A percentile compares a stretch with the other conserved stretches of the same genome.
Evolutionary conservation across 2,329 filamentous ascomycete genomes (phyloP).

Genomic region (Aspergillus piperis): DNA sequence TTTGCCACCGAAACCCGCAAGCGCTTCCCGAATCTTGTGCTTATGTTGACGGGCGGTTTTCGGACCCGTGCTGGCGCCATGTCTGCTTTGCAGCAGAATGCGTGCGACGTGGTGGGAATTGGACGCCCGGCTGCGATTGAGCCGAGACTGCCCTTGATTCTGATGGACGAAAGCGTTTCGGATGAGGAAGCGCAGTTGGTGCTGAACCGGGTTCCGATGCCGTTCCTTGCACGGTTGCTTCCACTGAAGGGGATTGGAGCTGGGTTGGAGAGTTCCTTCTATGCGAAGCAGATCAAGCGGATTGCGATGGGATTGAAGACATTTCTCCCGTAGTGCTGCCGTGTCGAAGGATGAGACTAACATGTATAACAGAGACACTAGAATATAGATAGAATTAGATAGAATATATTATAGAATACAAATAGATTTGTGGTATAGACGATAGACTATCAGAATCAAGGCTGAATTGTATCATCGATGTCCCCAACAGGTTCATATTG

Average conservation of each 20-base stretch:
- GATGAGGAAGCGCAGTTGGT: conserved; percentile 28
- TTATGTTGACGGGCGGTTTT: conserved; percentile 67
- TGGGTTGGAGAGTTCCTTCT: conserved; percentile 30
- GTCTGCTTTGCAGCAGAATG: conserved; percentile 48
- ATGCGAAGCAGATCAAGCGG: conserved; percentile 30
- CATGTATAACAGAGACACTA: no score
- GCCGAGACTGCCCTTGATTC: conserved; percentile 42
- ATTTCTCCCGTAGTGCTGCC: conserved; percentile 9
- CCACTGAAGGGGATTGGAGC: conserved; percentile 30
- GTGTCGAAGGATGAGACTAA: no score
- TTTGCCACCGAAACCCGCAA: conserved; percentile 59
- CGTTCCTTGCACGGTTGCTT: conserved; percentile 26
- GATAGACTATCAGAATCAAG: no score
- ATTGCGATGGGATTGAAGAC: conserved; percentile 28
- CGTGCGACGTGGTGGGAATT: conserved; percentile 54
- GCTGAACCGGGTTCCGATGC: conserved; percentile 28
- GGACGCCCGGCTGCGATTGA: conserved; percentile 50
- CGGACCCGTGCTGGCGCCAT: conserved; percentile 55
- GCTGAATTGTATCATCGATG: no score
- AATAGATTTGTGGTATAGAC: no score
- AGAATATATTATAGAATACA: no score
- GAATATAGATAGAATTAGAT: no score
- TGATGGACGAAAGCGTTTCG: conserved; percentile 32
- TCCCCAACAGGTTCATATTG: no score
- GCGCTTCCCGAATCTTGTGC: conserved; percentile 46